Percentiles rank a stretch among this genome's conserved stretches.
These are phyloP conservation scores for Plectosphaerella sp. DNA, from an alignment of 2,329 filamentous ascomycete genomes.

Conservation along the genomic window DNA sequence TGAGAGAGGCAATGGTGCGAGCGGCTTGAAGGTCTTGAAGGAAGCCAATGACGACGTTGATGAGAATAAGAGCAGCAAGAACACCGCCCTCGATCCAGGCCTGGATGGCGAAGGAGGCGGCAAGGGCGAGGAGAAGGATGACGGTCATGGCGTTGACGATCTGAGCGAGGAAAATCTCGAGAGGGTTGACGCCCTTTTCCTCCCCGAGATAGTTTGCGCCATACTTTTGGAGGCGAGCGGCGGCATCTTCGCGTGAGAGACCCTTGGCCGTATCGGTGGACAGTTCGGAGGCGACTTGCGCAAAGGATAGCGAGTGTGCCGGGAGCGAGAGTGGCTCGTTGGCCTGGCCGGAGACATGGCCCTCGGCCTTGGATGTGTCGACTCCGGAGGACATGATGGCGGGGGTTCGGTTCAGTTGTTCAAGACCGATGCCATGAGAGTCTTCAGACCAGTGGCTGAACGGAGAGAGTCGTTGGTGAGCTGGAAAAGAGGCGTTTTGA, in stretches of 20 bases:
- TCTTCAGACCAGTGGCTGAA: neutral
- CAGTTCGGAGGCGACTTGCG: constrained; percentile 47
- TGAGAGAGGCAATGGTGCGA: constrained; percentile 34
- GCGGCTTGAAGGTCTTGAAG: constrained; percentile 36
- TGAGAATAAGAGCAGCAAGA: constrained; percentile 44
- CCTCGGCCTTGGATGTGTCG: neutral
- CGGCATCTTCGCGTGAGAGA: constrained; percentile 45
- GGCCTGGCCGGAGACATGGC: constrained; percentile 1
- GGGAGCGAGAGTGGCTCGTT: constrained; percentile 39
- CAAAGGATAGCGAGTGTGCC: constrained; percentile 49
- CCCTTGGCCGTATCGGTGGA: constrained; percentile 48
- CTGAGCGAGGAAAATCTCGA: constrained; percentile 54
- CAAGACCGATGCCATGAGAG: neutral
- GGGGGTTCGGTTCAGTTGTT: neutral
- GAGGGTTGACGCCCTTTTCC: constrained; percentile 42
- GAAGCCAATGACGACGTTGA: constrained; percentile 47
- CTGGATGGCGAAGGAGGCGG: constrained; percentile 41
- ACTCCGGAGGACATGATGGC: constrained; percentile 1
- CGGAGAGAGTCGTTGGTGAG: neutral
- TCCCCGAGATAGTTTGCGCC: constrained; percentile 54
- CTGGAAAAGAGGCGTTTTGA: neutral
- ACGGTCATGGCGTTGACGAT: constrained; percentile 57
- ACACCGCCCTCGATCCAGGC: constrained; percentile 49
- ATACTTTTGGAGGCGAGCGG: constrained; percentile 43
- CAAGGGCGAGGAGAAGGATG: constrained; percentile 58